A percentile compares a stretch with the other conserved stretches of the same genome.
Conservation (phyloP, 2,329 filamentous ascomycete genomes). For the Colletotrichum filicis region DNA sequence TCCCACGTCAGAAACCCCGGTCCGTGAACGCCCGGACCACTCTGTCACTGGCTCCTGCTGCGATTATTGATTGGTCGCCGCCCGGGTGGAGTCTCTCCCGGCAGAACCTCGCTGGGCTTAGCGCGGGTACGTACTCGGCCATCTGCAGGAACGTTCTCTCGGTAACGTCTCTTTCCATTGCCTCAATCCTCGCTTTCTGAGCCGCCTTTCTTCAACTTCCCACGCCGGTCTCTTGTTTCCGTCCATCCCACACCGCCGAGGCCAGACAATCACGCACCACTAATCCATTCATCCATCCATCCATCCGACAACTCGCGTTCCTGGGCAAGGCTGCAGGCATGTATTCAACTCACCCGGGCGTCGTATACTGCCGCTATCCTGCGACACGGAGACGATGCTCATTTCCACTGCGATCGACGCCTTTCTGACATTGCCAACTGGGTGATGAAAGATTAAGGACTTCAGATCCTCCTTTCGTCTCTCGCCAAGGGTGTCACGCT, state of each 20-base stretch:
- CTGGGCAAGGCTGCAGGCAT: slow-evolving; percentile 13
- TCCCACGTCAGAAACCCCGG: slow-evolving; percentile 34
- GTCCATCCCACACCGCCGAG: slow-evolving; percentile 29
- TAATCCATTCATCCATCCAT: neutral
- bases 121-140: slow-evolving; percentile 5
- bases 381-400: slow-evolving; percentile 26
- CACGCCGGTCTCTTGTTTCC: slow-evolving; percentile 6
- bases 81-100: neutral
- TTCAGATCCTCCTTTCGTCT: neutral
- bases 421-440: slow-evolving; percentile 23
- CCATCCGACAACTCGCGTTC: neutral
- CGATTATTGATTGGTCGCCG: slow-evolving; percentile 2
- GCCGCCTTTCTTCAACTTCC: slow-evolving; percentile 7
- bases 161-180: slow-evolving; percentile 27
- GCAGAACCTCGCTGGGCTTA: neutral
- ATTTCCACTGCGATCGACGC: slow-evolving; percentile 13
- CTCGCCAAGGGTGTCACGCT: slow-evolving; percentile 18
- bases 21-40: slow-evolving; percentile 20
- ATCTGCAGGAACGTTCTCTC: slow-evolving; percentile 33
- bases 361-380: neutral
- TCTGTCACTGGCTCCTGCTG: slow-evolving; percentile 13
- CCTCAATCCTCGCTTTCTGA: slow-evolving; percentile 18
- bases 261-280: slow-evolving; percentile 22
- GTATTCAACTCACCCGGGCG: slow-evolving; percentile 10
- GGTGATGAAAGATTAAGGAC: neutral